A percentile compares a stretch with the other conserved stretches of the same genome.
These are phyloP conservation scores for Fomitopsis schrenkii DNA, from an alignment of 1,284 basidiomycete species.

Conservation along the genomic window DNA sequence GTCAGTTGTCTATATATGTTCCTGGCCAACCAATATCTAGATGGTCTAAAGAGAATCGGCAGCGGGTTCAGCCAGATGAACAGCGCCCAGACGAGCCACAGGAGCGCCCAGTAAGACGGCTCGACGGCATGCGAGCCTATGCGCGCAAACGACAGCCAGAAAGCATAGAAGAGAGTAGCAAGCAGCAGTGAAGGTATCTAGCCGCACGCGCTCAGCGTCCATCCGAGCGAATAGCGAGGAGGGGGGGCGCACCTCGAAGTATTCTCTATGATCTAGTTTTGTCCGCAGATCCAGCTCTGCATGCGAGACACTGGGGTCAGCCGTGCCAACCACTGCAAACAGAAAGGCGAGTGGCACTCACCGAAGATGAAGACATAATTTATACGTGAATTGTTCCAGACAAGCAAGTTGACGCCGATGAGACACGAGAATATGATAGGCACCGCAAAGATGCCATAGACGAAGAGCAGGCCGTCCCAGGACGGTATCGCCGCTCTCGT, in stretches of 20 bases:
- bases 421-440: conserved; percentile 78
- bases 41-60: conserved; percentile 57
- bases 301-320: not conserved
- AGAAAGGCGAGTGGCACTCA: conserved; percentile 28
- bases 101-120: conserved; percentile 74
- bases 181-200: conserved; percentile 81
- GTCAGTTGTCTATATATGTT: conserved; percentile 59
- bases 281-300: conserved; percentile 76
- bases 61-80: conserved; percentile 76
- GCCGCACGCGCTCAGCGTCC: not conserved
- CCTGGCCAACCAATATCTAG: conserved; percentile 79
- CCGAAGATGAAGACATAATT: conserved; percentile 93
- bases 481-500: conserved; percentile 60
- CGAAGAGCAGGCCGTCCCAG: conserved; percentile 72
- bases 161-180: conserved; percentile 73
- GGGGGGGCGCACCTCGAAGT: conserved; percentile 58
- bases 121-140: conserved; percentile 46
- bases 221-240: not conserved
- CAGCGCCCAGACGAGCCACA: conserved; percentile 72
- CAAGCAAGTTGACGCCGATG: conserved; percentile 77
- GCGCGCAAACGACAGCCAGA: conserved; percentile 80
- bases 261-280: conserved; percentile 77
- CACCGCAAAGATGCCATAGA: conserved; percentile 78
- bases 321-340: not conserved
- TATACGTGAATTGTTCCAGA: conserved; percentile 75